Conservation (phyloP, 2,329 filamentous ascomycete genomes). For the Colletotrichum tofieldiae region DNA sequence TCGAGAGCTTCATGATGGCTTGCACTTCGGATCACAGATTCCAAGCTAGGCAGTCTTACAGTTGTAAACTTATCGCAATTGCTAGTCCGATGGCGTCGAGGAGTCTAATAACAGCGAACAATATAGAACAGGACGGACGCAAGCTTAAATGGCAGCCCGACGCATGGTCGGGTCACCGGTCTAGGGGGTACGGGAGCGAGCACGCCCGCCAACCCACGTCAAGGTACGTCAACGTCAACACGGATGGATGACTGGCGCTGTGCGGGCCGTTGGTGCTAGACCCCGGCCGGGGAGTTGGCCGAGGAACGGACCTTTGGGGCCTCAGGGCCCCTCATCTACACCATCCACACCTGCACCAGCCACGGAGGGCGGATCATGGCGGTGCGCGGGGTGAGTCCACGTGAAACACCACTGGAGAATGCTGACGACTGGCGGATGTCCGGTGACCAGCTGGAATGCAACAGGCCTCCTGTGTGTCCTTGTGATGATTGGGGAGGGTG, state of each 20-base stretch:
- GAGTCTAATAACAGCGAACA: not conserved
- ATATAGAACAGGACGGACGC: slow-evolving; percentile 1
- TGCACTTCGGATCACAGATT: slow-evolving; percentile 6
- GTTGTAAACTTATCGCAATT: not conserved
- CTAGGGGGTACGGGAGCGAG: not conserved
- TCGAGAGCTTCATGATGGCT: slow-evolving; percentile 50
- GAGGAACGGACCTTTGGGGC: slow-evolving; percentile 30
- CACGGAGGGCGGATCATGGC: slow-evolving; percentile 26
- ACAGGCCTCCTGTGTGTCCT: not conserved
- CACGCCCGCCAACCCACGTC: slow-evolving; percentile 20
- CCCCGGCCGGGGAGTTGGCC: slow-evolving; percentile 32
- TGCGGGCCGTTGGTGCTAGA: slow-evolving; percentile 18
- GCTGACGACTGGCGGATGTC: slow-evolving; percentile 14
- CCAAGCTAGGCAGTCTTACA: not conserved
- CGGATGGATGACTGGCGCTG: slow-evolving; percentile 12
- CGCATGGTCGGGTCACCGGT: slow-evolving; percentile 36
- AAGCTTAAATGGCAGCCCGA: slow-evolving; percentile 33
- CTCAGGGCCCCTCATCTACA: not conserved
- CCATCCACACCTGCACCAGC: slow-evolving; percentile 38
- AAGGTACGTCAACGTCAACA: slow-evolving; percentile 5
- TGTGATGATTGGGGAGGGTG: not conserved
- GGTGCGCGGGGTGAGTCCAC: slow-evolving; percentile 28
- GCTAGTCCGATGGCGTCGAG: not conserved
- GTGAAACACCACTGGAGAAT: slow-evolving; percentile 24
- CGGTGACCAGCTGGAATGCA: slow-evolving; percentile 18